Evolutionary conservation across 2,329 filamentous ascomycete species (phyloP), one percentile per base, ranked within the genome.

Genomic region (Coniochaeta sp.): DNA sequence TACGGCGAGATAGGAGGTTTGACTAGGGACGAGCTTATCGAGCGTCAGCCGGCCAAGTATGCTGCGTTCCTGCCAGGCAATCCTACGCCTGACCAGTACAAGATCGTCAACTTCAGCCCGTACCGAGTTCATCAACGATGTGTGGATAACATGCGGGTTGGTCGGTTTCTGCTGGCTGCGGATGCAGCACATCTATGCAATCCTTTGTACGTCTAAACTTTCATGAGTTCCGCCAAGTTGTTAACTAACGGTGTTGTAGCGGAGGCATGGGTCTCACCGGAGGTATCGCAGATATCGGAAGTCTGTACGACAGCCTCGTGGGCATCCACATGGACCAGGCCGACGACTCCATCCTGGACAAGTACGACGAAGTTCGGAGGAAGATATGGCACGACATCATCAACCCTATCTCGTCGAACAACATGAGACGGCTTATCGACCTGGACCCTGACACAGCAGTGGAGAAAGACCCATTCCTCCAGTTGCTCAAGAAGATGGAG

Each of bases 151-250:
- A 75, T 78, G 59, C 62, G 75, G 8, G 70, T 75, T 1, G 75
- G 75, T 0, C 67, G 71, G 18, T 63, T 77, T 35, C n/a, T 76
- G 13, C 64, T 79, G 3, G 75, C 74, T 3, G 75, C 75, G 0
- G 76, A 78, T 58, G 75, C 76, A 14, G 76, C 75, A 6, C 76
- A 80, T 61, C 55, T 77, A n/a, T 77, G 74, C 57, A 77, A 77
- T 55, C 73, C 75, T 18, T 77, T 76, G 67, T 71, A 55, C 57
- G 66, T 62, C n/a, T 12, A 6, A 16, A 24, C 22, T 52, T n/a
- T 10, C 24, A 18, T 13, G 6, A 33, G 12, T 18, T 22, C 9
- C 20, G 24, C 4, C 20, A 46, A 48, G 38, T 32, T 9, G 16
- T 16, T 26, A 10, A 30, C 31, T 49, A 10, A 48, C 10, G 40